Percentiles rank a stretch among this genome's conserved stretches.
Conservation (phyloP, 305 asterid species). For the Ajuga reptans region DNA sequence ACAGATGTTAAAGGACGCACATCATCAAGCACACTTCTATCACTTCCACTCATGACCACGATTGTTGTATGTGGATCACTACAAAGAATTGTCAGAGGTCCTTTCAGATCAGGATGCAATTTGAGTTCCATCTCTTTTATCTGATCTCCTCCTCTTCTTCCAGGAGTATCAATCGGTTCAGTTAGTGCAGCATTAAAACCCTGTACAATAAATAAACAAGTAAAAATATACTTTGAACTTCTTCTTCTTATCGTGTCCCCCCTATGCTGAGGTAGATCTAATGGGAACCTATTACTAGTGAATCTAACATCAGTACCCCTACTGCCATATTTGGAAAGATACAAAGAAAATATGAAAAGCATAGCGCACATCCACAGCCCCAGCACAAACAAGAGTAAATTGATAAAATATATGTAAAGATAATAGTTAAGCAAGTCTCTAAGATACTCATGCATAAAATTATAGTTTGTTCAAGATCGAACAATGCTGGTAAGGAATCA, state of each 20-base stretch:
- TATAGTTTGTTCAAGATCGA: background rate
- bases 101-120: slow-evolving; percentile 71
- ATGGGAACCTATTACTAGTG: background rate
- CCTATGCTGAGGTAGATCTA: background rate
- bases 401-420: background rate
- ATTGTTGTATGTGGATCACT: slow-evolving; percentile 79
- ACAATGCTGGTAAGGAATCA: background rate
- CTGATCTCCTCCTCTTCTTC: slow-evolving; percentile 88
- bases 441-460: background rate
- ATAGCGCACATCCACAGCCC: background rate
- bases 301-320: background rate
- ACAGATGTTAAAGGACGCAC: slow-evolving; percentile 29
- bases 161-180: slow-evolving; percentile 67
- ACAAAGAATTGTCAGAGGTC: slow-evolving; percentile 56
- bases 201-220: slow-evolving; percentile 31
- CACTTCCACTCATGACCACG: slow-evolving; percentile 94
- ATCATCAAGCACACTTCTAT: slow-evolving; percentile 61
- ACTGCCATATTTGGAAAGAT: background rate
- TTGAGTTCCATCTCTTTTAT: slow-evolving; percentile 92
- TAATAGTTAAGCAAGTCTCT: background rate
- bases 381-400: background rate
- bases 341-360: background rate
- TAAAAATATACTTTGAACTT: no score
- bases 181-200: slow-evolving; percentile 89
- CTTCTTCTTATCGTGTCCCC: background rate